Evolutionary conservation across 2,329 filamentous ascomycete genomes (phyloP).

Genomic region (Macrophomina pseudophaseolina): DNA sequence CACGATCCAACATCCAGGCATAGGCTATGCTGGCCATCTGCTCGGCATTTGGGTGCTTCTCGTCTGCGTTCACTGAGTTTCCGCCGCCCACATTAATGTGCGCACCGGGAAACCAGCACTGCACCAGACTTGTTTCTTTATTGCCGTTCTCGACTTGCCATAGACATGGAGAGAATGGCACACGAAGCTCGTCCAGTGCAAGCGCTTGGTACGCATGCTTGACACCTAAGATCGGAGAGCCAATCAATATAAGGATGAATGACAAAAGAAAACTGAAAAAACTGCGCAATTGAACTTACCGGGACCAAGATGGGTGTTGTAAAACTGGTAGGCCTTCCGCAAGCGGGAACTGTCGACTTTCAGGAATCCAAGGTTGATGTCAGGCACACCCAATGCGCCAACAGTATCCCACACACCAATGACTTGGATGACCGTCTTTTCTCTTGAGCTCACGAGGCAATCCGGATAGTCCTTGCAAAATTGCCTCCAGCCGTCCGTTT

Average conservation of each 20-base stretch:
- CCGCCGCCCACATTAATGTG: conserved; percentile 60
- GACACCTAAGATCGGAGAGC: conserved; percentile 35
- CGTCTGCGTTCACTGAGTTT: conserved; percentile 29
- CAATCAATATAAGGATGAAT: no score
- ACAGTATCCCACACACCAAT: conserved; percentile 56
- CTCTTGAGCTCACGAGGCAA: no score
- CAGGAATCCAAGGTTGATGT: not conserved
- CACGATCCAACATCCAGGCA: conserved; percentile 47
- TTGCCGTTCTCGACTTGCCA: conserved; percentile 50
- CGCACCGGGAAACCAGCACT: conserved; percentile 62
- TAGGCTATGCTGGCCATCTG: conserved; percentile 44
- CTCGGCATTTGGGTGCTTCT: conserved; percentile 22
- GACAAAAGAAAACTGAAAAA: no score
- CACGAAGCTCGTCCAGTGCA: conserved; percentile 59
- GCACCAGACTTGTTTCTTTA: conserved; percentile 43
- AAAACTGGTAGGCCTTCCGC: conserved; percentile 25
- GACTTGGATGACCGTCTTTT: conserved; percentile 41
- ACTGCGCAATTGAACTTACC: not conserved
- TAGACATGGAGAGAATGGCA: conserved; percentile 57
- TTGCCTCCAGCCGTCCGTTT: no score
- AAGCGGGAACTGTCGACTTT: conserved; percentile 23
- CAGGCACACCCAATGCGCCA: not conserved
- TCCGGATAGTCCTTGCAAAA: no score
- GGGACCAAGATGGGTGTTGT: conserved; percentile 14
- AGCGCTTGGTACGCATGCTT: conserved; percentile 62